Evolutionary conservation across 768 basidiomycete species (phyloP), one percentile per base, ranked within the genome.

Genomic region (Boletus pseudo-olivaceus): DNA sequence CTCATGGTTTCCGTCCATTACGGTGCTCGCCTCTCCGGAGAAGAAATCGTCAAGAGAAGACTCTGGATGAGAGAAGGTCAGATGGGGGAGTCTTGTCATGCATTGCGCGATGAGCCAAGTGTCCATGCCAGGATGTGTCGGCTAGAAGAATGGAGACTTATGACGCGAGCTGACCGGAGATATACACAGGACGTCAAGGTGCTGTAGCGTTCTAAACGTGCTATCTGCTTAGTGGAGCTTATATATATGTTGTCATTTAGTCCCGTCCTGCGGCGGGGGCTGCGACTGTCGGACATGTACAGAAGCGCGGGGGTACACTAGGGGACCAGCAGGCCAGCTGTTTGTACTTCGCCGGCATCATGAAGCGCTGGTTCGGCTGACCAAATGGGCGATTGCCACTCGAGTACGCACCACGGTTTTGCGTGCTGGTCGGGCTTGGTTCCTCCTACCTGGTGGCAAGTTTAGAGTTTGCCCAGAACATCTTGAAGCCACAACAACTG

Each of bases 31-130:
- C 32, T 60, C 50, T 23, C 43, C 47, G 15, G 35, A 20, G 40
- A 60, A 60, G 47, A 61, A 61, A 49, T 61, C 45, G 5, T 56
- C 39, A 17, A 61, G 47, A 15, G 59, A 60, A 44, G 41, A 30
- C 26, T 60, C 51, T 32, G 48, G 54, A 45, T 61, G 54, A 37
- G 60, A 61, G 29, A 62, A 51, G 3, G 48, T 61, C 29, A 15
- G 1, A n/a, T 7, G 32, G 19, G 46, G 60, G 20, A 62, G 42
- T 35, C 52, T 58, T 17, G 37, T 52, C 45, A 62, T 62, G 47
- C 56, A 58, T 12, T 51, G 51, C 8, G 49, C 52, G 32, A 62
- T 41, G 39, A 54, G 42, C 55, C 60, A 58, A 29, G 49, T 20
- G 12, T 51, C 42, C 56, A 51, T 61, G 38, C 20, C 2, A 34